Base-by-base conservation (phyloP, 1,284 basidiomycete species). In the Naganishia albida region DNA sequence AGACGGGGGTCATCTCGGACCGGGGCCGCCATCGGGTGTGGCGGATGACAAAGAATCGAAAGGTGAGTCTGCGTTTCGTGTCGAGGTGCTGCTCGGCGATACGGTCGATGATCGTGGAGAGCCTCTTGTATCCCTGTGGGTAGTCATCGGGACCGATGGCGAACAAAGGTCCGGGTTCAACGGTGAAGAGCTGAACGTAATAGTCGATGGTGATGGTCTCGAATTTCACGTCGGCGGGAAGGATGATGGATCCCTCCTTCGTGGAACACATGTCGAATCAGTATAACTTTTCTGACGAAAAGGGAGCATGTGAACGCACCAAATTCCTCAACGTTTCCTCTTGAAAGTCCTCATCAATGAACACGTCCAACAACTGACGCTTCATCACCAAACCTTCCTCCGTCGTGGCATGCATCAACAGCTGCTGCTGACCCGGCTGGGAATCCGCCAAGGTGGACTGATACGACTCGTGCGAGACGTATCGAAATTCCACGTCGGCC, bases 11-110 rank as follows among this genome's bases (percentile, higher is more conserved):
- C 53, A 55, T 55, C 23, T 55, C 40, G 10, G 12, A 25, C 25
- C 53, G 39, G 13, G 40, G 39, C 40, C 28, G 53, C 53, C 53
- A 44, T n/a, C 28, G 40, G 8, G n/a, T 23, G 15, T 55, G 53
- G 13, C 42, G 53, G 13, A 55, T 25, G 1, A 55, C 23, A 28
- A 55, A 55, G 25, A 55, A 43, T 34, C 53, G 53, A 10, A 55
- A 55, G 6, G 25, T 44, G 13, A 55, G 39, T 2, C 16, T 20
- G 2, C 15, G 4, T 4, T 43, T 15, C 30, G 2, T 25, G 43
- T 56, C 40, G 40, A 56, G 25, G 28, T 44, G 54, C 18, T 43
- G 53, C 7, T 30, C 40, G 15, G 42, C 42, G 15, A 44, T 40
- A 26, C 26, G 40, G 13, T 56, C 40, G 42, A 56, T 28, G 18